These are phyloP conservation scores for Senna siamea DNA, from an alignment of 306 rosid genomes.

Conservation along the genomic window DNA sequence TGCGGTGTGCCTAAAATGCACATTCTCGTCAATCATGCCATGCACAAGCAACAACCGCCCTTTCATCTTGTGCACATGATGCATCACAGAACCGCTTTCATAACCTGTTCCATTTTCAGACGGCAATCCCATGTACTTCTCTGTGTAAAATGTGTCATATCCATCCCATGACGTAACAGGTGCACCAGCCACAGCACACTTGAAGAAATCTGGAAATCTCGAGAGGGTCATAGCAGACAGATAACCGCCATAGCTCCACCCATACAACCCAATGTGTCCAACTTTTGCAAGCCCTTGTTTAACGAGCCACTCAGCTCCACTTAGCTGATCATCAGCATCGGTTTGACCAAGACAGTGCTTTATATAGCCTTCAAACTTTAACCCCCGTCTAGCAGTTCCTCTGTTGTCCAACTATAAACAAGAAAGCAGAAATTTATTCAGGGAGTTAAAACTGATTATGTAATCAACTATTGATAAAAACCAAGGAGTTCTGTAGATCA, in stretches of 20 bases:
- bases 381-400: slow-evolving; percentile 92
- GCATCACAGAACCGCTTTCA: slow-evolving; percentile 69
- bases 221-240: slow-evolving; percentile 88
- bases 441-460: slow-evolving; percentile 23
- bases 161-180: slow-evolving; percentile 98
- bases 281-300: slow-evolving; percentile 72
- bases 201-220: slow-evolving; percentile 76
- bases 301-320: slow-evolving; percentile 94
- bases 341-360: slow-evolving; percentile 71
- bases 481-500: no score
- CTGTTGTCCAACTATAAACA: slow-evolving; percentile 83
- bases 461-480: no score
- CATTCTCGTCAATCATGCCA: slow-evolving; percentile 98
- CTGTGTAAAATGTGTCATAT: slow-evolving; percentile 94
- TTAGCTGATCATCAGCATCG: slow-evolving; percentile 87
- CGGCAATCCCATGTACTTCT: slow-evolving; percentile 96
- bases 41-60: slow-evolving; percentile 86
- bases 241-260: slow-evolving; percentile 99
- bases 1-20: slow-evolving; percentile 96
- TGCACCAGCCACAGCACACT: slow-evolving; percentile 88
- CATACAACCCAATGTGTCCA: slow-evolving; percentile 87
- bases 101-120: slow-evolving; percentile 56
- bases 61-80: slow-evolving; percentile 71
- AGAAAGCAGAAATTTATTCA: slow-evolving; percentile 14
- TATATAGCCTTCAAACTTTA: slow-evolving; percentile 78